Evolutionary conservation across 306 rosid genomes (phyloP), one percentile per base, ranked within the genome.

Genomic region (Benincasa hispida): DNA sequence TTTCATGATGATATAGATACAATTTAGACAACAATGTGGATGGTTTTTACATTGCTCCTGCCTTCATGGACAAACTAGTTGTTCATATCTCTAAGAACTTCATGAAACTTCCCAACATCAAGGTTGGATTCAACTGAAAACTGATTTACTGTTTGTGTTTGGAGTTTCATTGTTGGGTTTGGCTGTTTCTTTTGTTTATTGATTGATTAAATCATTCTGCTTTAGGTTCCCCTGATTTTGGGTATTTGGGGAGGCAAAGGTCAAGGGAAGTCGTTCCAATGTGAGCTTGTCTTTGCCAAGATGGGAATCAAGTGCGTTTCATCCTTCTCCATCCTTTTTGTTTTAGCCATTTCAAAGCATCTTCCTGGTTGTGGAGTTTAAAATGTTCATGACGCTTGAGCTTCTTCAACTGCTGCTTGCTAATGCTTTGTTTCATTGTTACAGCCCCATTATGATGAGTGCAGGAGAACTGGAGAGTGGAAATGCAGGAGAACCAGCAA

Each of bases 401-500:
- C n/a, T n/a, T n/a, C n/a, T n/a, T n/a, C 34, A 11, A 22, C 22
- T 42, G 11, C 9, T 24, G 22, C 41, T 9, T 47, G 42, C 21
- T 72, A 72, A 72, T 7, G 8, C 4, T 25, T 9, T 17, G 42
- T 72, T 72, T 48, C 39, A 50, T 72, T 25, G 10, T 27, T 41
- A 13, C 87, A 89, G 93, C 87, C 93, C 93, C 11, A 89, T 89
- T 82, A 87, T 89, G 93, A 89, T 89, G 93, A 89, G 93, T 81
- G 93, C 93, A n/a, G 93, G 93, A 82, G 93, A 89, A 74, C 10
- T 89, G 55, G 93, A 89, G 77, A 89, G 93, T 74, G 93, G 93
- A 32, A 89, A 89, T 41, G 93, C 93, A 6, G 93, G 93, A 32
- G 93, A 89, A 83, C 93, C 93, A 0, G 93, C 93, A 34, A 89